phyloP scores from a whole-genome alignment of 768 basidiomycete genomes.

The Leccinellum rugosiceps region DNA sequence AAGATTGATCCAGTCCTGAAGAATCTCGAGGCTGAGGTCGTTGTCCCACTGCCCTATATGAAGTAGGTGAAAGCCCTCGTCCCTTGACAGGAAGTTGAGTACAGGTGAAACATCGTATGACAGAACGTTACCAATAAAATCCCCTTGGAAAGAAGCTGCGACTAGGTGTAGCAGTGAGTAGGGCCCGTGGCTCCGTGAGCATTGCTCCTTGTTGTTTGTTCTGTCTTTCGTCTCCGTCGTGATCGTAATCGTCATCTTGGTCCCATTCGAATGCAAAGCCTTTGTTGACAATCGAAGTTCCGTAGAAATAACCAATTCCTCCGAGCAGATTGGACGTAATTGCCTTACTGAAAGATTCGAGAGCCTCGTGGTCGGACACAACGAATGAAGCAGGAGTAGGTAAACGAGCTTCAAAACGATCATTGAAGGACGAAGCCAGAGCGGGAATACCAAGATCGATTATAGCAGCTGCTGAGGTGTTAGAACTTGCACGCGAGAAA shows the following conservation, averaged over 20 bases:
- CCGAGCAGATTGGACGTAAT: conserved; percentile 90
- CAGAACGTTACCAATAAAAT: conserved; percentile 82
- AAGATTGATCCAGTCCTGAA: conserved; percentile 85
- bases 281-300: conserved; percentile 80
- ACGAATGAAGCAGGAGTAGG: conserved; percentile 60
- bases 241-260: conserved; percentile 50
- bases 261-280: conserved; percentile 92
- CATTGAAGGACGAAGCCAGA: conserved; percentile 54
- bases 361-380: conserved; percentile 42
- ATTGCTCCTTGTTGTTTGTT: conserved; percentile 50
- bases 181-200: conserved; percentile 67
- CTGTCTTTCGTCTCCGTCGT: conserved; percentile 37
- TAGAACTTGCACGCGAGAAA: conserved; percentile 1
- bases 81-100: conserved; percentile 48
- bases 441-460: conserved; percentile 71
- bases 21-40: conserved; percentile 85
- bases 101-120: neutral
- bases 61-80: conserved; percentile 94
- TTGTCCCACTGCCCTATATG: conserved; percentile 94
- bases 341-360: conserved; percentile 77
- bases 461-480: conserved; percentile 43
- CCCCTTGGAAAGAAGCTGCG: conserved; percentile 96
- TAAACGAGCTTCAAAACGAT: conserved; percentile 68
- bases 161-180: conserved; percentile 92
- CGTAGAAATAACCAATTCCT: conserved; percentile 94